Evolutionary conservation across 225 moss, liverwort and hornwort genomes (phyloP).

Genomic region (Asterella californica): DNA sequence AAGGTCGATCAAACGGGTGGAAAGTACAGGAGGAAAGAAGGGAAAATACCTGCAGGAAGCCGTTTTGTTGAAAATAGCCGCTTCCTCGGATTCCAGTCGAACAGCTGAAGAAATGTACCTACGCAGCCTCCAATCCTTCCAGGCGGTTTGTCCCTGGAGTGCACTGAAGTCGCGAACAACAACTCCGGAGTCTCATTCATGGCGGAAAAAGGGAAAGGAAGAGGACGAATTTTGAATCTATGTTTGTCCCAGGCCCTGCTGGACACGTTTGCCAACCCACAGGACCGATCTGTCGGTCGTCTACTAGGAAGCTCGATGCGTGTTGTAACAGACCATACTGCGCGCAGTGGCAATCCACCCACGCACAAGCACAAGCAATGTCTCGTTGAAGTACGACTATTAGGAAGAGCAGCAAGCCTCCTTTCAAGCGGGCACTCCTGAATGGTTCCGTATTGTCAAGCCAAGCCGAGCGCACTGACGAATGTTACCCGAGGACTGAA

Average conservation of each 20-base stretch:
- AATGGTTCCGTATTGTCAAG: neutral
- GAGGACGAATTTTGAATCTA: conserved; percentile 37
- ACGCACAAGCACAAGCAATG: neutral
- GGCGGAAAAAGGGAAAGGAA: conserved; percentile 33
- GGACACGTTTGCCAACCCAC: neutral
- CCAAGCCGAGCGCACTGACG: neutral
- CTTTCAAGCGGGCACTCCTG: neutral
- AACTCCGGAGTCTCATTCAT: conserved; percentile 53
- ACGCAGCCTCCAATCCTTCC: conserved; percentile 53
- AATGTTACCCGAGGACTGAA: neutral
- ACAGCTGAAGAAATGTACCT: conserved; percentile 46
- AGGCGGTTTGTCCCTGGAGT: conserved; percentile 45
- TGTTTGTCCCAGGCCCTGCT: conserved; percentile 20
- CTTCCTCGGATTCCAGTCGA: conserved; percentile 72
- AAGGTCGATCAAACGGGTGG: neutral
- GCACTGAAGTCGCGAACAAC: conserved; percentile 43
- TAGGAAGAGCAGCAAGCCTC: neutral
- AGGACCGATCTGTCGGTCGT: neutral
- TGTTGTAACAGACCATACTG: neutral
- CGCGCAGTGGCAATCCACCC: too few relatives aligned
- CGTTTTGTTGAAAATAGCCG: conserved; percentile 70
- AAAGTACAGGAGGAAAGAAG: neutral
- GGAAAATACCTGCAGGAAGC: conserved; percentile 60
- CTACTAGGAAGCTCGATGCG: neutral
- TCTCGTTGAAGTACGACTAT: too few relatives aligned